Percentiles rank a stretch among this genome's conserved stretches.
phyloP scores from a whole-genome alignment of 2,329 filamentous ascomycete genomes.

The Sclerotinia sclerotiorum region DNA sequence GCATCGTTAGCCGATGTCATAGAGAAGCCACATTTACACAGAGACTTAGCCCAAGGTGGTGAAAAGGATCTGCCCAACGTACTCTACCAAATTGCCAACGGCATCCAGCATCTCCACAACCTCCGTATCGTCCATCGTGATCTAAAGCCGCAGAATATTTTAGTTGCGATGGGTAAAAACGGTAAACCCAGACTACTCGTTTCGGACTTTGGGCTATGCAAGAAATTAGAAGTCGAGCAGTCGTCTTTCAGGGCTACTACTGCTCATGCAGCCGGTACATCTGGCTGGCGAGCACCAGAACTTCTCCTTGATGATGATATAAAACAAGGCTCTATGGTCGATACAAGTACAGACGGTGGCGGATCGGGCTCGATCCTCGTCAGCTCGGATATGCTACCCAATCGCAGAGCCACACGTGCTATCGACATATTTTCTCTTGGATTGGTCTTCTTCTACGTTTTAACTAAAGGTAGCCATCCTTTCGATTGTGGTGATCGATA shows the following conservation, averaged over 20 bases:
- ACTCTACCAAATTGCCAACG: constrained; percentile 85
- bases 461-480: constrained; percentile 87
- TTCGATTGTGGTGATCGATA: constrained; percentile 94
- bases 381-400: constrained; percentile 57
- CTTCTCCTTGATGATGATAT: constrained; percentile 78
- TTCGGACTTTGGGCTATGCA: constrained; percentile 96
- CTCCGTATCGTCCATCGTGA: constrained; percentile 96
- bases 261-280: constrained; percentile 87
- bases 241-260: constrained; percentile 95
- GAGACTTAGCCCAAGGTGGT: constrained; percentile 68
- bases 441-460: constrained; percentile 98
- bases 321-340: constrained; percentile 50
- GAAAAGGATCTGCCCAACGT: constrained; percentile 76
- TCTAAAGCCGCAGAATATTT: constrained; percentile 95
- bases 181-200: constrained; percentile 82
- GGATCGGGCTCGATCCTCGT: constrained; percentile 60
- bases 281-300: constrained; percentile 95
- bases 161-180: constrained; percentile 73
- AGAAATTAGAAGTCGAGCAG: constrained; percentile 91
- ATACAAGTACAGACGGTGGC: constrained; percentile 59
- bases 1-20: constrained; percentile 91
- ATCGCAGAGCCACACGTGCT: constrained; percentile 84
- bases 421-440: constrained; percentile 98
- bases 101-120: constrained; percentile 83
- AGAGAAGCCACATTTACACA: constrained; percentile 68